These are phyloP conservation scores for Trametes versicolor DNA, from an alignment of 1,284 basidiomycete species.

Conservation along the genomic window DNA sequence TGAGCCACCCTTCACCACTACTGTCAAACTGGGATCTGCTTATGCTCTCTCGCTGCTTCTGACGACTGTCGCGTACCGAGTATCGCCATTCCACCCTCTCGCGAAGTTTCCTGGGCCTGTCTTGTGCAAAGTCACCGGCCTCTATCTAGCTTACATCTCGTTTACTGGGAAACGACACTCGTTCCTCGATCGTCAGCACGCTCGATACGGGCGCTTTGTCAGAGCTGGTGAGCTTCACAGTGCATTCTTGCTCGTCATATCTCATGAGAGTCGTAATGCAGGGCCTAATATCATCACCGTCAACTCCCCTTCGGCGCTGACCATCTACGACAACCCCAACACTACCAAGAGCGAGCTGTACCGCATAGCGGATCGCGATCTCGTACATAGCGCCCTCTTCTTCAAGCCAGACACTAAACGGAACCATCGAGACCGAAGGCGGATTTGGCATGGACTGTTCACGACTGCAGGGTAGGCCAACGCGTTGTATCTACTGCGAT, in stretches of 20 bases:
- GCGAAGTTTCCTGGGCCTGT: conserved; percentile 39
- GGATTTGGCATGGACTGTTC: conserved; percentile 9
- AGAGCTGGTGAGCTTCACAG: conserved; percentile 20
- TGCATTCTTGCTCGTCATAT: background rate
- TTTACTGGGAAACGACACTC: conserved; percentile 34
- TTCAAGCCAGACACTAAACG: conserved; percentile 7
- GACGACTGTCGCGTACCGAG: conserved; percentile 32
- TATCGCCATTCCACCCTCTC: conserved; percentile 40
- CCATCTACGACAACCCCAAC: background rate
- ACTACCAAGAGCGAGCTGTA: conserved; percentile 8
- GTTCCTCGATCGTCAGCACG: conserved; percentile 32
- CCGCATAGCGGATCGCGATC: background rate
- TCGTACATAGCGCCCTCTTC: background rate
- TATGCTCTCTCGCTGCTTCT: background rate
- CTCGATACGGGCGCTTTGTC: conserved; percentile 39
- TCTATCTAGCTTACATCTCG: conserved; percentile 29
- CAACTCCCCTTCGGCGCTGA: background rate
- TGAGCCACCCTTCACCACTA: background rate
- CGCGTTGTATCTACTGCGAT: background rate
- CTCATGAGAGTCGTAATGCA: background rate
- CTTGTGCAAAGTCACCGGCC: conserved; percentile 30
- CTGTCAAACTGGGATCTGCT: background rate
- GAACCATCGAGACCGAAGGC: conserved; percentile 6
- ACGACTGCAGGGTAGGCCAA: conserved; percentile 1
- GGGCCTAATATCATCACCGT: background rate